Conservation (phyloP, 1,139 yeast genomes). For the Magnusiomyces magnusii region DNA sequence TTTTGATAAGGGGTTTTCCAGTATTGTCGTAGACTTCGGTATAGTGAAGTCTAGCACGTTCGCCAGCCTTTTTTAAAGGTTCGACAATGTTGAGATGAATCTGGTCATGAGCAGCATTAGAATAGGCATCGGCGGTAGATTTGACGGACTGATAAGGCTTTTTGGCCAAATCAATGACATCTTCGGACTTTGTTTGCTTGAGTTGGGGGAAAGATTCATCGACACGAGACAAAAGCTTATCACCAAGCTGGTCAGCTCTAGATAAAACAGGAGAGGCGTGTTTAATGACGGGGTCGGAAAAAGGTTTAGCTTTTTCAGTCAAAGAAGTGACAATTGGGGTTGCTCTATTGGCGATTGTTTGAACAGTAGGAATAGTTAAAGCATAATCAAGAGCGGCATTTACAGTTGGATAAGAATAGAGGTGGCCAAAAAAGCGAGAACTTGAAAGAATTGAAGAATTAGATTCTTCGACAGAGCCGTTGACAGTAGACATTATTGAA, state of each 20-base stretch:
- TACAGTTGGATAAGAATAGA: constrained; percentile 49
- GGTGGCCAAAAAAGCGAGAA: constrained; percentile 34
- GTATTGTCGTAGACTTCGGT: constrained; percentile 42
- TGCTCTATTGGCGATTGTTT: constrained; percentile 51
- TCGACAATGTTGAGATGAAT: constrained; percentile 27
- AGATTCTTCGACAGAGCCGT: constrained; percentile 5
- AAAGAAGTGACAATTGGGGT: constrained; percentile 45
- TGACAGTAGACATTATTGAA: constrained; percentile 7
- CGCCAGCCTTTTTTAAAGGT: constrained; percentile 31
- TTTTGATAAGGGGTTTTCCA: constrained; percentile 54
- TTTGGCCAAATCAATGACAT: constrained; percentile 30
- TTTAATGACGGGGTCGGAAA: constrained; percentile 31
- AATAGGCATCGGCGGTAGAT: constrained; percentile 25
- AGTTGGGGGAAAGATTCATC: constrained; percentile 34
- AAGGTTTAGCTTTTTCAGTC: constrained; percentile 29
- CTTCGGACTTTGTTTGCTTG: constrained; percentile 33
- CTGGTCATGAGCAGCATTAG: constrained; percentile 27
- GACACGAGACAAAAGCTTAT: constrained; percentile 28
- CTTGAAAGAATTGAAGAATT: neutral
- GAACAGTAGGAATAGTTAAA: constrained; percentile 52
- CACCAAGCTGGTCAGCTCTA: constrained; percentile 35
- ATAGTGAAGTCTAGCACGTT: constrained; percentile 30
- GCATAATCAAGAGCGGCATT: constrained; percentile 53
- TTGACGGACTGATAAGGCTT: constrained; percentile 30
- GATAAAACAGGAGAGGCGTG: constrained; percentile 29